Base-by-base conservation (phyloP, 164 flowering plant species). In the Pachysandra terminalis region DNA sequence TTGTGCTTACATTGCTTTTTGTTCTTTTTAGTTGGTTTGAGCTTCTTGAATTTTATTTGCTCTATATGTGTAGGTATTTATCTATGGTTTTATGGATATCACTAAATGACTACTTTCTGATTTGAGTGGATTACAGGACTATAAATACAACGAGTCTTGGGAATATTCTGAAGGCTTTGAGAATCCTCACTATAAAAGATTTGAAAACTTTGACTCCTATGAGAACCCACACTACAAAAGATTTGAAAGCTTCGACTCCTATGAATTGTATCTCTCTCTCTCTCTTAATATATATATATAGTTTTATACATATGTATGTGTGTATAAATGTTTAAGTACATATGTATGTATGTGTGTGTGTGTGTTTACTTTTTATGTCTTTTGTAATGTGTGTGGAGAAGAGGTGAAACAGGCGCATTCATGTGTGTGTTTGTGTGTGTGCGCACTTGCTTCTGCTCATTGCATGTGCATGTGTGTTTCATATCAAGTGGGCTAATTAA, bases 101-200 rank as follows among this genome's bases (percentile, higher is more conserved):
- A 32, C 37, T 32, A 32, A 32, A 7, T 32, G 37, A 32, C 7
- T 21, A 3, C 37, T 32, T 32, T 64, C 25, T 51, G 37, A 15
- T 45, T 58, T 64, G 24, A 2, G 27, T 19, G 49, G 9, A 37
- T 37, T 19, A 21, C 74, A 78, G 81, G 24, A 21, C 17, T 69
- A 60, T 69, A 76, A 27, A 60, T 41, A n/a, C 24, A 25, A 21
- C 26, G 69, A 57, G 35, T 37, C 51, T 24, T 65, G 53, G 19
- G 75, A 73, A 13, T 6, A 35, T 27, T 76, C 77, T 70, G 74
- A 63, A 61, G 48, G 74, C 60, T 68, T 22, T 63, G 66, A 41
- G 7, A 62, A 56, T 27, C 14, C 22, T 35, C 57, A 15, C 22
- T 26, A 19, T 26, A 45, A 32, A 49, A 26, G 40, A 21, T 48